Evolutionary conservation across 768 basidiomycete genomes (phyloP), one percentile per base, ranked within the genome.

Genomic region (Boletus sensibilis): DNA sequence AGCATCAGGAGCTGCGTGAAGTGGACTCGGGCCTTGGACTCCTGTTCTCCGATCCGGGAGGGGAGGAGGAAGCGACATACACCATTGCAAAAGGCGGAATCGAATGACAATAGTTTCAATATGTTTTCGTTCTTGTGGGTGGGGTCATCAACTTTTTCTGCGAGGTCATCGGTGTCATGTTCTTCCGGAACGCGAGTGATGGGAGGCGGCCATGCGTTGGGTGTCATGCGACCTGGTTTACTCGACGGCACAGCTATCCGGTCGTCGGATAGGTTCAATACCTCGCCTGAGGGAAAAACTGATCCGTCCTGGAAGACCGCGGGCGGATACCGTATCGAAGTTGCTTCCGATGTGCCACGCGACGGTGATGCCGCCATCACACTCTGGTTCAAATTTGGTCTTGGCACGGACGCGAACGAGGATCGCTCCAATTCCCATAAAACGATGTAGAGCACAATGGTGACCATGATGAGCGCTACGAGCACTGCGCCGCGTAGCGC

Each of bases 21-120:
- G 67, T 86, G 85, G 9, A 77, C 64, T 20, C 81, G 76, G 1
- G 82, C 81, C 58, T 82, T 83, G 31, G 82, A 82, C 61, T 85
- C 83, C 58, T 83, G 83, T 68, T 85, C 85, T 18, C 74, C 74
- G 27, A 85, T 71, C 5, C 77, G 75, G 12, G 79, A 64, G 0
- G 80, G 79, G 39, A 84, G 70, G 43, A 85, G 74, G 61, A 81
- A 80, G 7, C 75, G 75, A 52, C 80, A 82, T 1, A 72, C 46
- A 12, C 55, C 54, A 10, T 47, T 46, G 50, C 72, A 73, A 59
- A 67, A 55, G 18, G 58, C 54, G 11, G 48, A 23, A 33, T 73
- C 68, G 42, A 70, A 55, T 14, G 55, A 38, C 12, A 56, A 54
- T 3, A 31, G 33, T 0, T 50, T 20, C 20, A 7, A 29, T 7